These are phyloP conservation scores for Vigna angularis DNA, from an alignment of 306 rosid species.

Conservation along the genomic window DNA sequence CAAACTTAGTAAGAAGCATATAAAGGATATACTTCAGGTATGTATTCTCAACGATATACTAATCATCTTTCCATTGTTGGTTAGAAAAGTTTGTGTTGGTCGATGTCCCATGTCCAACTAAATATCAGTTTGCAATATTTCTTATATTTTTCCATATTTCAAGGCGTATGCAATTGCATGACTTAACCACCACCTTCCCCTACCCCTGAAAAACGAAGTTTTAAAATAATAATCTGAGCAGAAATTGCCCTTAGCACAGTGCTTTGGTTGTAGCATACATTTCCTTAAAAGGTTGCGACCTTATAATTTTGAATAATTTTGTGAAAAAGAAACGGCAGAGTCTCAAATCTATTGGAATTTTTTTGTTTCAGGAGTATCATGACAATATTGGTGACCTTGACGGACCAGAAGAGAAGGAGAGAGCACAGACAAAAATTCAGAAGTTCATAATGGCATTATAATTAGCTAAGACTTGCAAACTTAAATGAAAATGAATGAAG, in stretches of 20 bases:
- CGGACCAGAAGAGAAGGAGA: conserved; percentile 93
- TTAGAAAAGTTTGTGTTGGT: not conserved
- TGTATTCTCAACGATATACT: conserved; percentile 1
- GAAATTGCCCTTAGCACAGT: not conserved
- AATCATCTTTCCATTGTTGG: conserved; percentile 20
- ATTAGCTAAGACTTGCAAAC: conserved; percentile 33
- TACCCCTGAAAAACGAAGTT: not conserved
- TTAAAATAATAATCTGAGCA: no score
- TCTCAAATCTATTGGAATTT: conserved; percentile 26
- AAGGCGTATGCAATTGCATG: conserved; percentile 24
- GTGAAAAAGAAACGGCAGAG: conserved; percentile 9
- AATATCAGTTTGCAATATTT: conserved; percentile 32
- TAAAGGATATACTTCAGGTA: conserved; percentile 90
- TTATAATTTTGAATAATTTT: conserved; percentile 15
- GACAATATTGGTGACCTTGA: conserved; percentile 93
- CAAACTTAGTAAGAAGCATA: conserved; percentile 72
- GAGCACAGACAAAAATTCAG: conserved; percentile 82
- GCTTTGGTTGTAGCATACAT: not conserved
- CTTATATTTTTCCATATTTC: not conserved
- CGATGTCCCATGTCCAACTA: conserved; percentile 8
- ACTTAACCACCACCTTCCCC: not conserved
- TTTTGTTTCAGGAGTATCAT: conserved; percentile 73
- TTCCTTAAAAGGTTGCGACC: not conserved
- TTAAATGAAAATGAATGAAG: conserved; percentile 21
- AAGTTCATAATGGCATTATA: conserved; percentile 78